Evolutionary conservation across 2,329 filamentous ascomycete genomes (phyloP), one percentile per base, ranked within the genome.

Genomic region (Tolypocladium sp.): DNA sequence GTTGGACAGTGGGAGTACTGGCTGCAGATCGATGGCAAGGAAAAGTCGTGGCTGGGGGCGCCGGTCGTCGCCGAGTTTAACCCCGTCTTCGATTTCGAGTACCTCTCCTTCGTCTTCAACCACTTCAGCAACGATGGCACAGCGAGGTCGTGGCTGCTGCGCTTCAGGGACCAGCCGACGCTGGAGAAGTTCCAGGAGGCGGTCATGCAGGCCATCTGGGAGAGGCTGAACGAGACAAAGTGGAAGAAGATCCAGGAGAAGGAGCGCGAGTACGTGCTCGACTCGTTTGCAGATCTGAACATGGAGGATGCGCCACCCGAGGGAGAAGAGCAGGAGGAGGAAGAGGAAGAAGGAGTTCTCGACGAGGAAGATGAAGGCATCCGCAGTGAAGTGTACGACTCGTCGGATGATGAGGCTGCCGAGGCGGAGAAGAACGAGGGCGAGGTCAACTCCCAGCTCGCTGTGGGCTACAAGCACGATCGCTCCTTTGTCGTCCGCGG

Each of bases 81-180:
- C 67, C 94, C 94, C 0, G 92, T 99, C 25, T 99, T 97, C 79
- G 97, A 97, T 76, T 97, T 97, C 65, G 94, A 99, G 73, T 97
- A 93, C 68, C 81, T 96, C n/a, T 97, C 93, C 0, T 97, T 97
- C 72, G 97, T 99, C 69, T 99, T 99, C 82, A 99, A 99, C 69
- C 92, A 97, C 71, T 97, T 96, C 71, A 84, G 89, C 17, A 82
- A 87, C 41, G 91, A 97, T 73, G 91, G 92, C 2, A 90, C 89
- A 2, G 93, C 94, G 5, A 95, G 92, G 72, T 99, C 94, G 1
- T 99, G 94, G 93, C 82, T 99, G 17, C 78, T 99, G 41, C 87
- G 92, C 17, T 99, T 99, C 78, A 91, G 89, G 67, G 89, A 96
- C 65, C 89, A 92, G 66, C 78, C 85, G 25, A 87, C 87, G 0